phyloP scores from a whole-genome alignment of 306 rosid species.

The Glycyrrhiza uralensis region DNA sequence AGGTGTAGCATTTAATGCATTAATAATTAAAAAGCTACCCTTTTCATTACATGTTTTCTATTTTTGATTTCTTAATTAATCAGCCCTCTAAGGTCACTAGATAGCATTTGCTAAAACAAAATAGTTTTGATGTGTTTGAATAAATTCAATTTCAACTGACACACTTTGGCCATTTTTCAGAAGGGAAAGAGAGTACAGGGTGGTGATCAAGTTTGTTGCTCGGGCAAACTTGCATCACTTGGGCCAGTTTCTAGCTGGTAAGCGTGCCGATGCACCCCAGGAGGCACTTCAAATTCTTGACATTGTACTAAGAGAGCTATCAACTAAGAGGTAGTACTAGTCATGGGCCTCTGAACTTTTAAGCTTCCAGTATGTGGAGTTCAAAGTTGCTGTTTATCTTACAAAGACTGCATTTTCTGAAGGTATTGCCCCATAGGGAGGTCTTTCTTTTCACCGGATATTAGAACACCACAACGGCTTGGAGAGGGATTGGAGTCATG shows the following conservation, averaged over 20 bases:
- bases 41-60: neutral
- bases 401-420: conserved; percentile 26
- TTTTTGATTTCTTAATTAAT: neutral
- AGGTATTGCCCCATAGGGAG: conserved; percentile 94
- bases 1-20: too few species aligned
- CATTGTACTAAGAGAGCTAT: conserved; percentile 81
- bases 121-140: neutral
- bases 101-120: neutral
- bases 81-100: neutral
- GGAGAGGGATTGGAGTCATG: conserved; percentile 97
- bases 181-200: conserved; percentile 72
- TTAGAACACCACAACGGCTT: conserved; percentile 77
- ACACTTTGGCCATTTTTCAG: conserved; percentile 37
- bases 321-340: conserved; percentile 62
- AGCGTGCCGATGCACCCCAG: conserved; percentile 89
- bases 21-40: neutral
- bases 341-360: neutral
- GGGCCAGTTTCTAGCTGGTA: conserved; percentile 89
- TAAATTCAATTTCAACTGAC: conserved; percentile 15
- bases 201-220: conserved; percentile 85
- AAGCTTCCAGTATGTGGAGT: neutral
- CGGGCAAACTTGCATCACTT: conserved; percentile 92
- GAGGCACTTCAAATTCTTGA: conserved; percentile 91
- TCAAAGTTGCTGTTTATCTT: conserved; percentile 29
- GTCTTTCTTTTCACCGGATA: conserved; percentile 88